Evolutionary conservation across 148 eudicot species (phyloP), one percentile per base, ranked within the genome.

Genomic region (Gaultheria prostrata): DNA sequence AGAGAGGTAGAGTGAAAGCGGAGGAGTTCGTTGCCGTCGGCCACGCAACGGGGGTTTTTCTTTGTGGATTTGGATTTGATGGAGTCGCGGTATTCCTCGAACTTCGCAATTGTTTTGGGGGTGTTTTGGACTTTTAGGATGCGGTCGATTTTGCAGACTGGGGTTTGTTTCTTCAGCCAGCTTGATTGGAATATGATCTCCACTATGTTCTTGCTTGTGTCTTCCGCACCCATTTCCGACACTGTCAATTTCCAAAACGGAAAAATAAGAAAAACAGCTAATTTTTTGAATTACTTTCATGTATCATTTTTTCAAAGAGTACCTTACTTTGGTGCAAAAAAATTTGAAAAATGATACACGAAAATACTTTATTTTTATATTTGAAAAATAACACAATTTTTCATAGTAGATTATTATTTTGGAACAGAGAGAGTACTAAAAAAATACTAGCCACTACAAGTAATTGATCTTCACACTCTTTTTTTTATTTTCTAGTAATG

Each of bases 101-200:
- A 96, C 35, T 85, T 91, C 11, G 92, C 89, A 45, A 94, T 85
- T 20, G 98, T 95, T 35, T 87, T 90, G 26, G 91, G 91, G 77
- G 98, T 93, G 86, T 95, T 95, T 63, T 93, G 94, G 85, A 94
- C 95, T 87, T 95, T 95, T 74, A 95, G 89, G 46, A 95, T 93
- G 59, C 98, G 89, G 70, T 95, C 95, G 69, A 95, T 95, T 87
- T 93, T 89, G 95, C 98, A 95, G 1, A 95, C 89, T 3, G 98
- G 95, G 73, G 87, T 82, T 86, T 93, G 92, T 70, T 91, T 95
- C 85, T 83, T 91, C 14, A 95, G 89, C 98, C 98, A 95, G 86
- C 98, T 95, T 89, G 99, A 96, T 89, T 96, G 98, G 87, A 96
- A 96, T 91, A 96, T 96, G 82, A 96, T 96, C 89, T 96, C 99